Evolutionary conservation across 192 early-diverging fungal species (phyloP).

Genomic region (Backusella tarrabulga): DNA sequence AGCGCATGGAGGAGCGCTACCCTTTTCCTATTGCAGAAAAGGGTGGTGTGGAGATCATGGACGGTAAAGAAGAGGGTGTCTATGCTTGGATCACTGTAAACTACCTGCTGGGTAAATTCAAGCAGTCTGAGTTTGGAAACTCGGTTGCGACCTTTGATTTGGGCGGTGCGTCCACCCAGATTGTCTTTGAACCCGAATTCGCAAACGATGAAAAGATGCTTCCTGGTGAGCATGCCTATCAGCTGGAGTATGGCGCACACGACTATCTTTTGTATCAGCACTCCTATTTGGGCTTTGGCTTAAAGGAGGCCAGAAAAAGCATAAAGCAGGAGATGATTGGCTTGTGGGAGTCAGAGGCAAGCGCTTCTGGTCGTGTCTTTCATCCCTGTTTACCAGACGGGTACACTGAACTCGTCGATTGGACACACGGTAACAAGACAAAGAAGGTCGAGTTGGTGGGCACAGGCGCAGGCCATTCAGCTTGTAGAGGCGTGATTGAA

Average conservation of each 20-base stretch:
- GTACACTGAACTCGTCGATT: conserved; percentile 50
- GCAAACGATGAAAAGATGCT: conserved; percentile 40
- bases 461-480: conserved; percentile 51
- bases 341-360: conserved; percentile 26
- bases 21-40: conserved; percentile 77
- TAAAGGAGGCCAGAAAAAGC: conserved; percentile 80
- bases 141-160: conserved; percentile 95
- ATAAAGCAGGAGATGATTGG: conserved; percentile 57
- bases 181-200: conserved; percentile 89
- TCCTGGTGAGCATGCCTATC: conserved; percentile 73
- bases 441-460: conserved; percentile 47
- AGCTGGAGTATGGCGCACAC: conserved; percentile 67
- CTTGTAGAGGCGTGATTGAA: conserved; percentile 53
- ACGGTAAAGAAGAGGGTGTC: conserved; percentile 96
- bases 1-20: conserved; percentile 67
- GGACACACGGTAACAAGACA: conserved; percentile 9
- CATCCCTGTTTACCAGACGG: conserved; percentile 72
- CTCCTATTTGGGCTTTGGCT: conserved; percentile 91
- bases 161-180: conserved; percentile 96
- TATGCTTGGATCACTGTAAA: conserved; percentile 99
- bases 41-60: conserved; percentile 87
- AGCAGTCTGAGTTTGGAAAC: conserved; percentile 36
- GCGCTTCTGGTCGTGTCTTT: conserved; percentile 37
- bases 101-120: conserved; percentile 69
- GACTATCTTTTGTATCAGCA: conserved; percentile 90